phyloP scores from a whole-genome alignment of 2,329 filamentous ascomycete species.

The Trichoderma hamatum region DNA sequence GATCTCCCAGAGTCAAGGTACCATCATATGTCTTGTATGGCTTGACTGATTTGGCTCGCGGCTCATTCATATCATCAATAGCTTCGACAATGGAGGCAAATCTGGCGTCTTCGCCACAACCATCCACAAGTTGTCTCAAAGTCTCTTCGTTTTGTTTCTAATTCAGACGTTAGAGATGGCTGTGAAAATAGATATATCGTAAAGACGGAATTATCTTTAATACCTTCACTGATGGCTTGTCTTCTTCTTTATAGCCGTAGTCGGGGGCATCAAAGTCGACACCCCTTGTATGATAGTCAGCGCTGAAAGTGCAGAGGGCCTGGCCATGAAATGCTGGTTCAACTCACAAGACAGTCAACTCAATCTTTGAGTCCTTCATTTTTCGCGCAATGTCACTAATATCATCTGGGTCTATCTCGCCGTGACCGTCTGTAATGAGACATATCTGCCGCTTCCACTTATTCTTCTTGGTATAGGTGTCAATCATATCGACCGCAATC shows the following conservation, averaged over 20 bases:
- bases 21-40: constrained; percentile 82
- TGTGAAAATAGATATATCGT: not conserved
- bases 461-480: constrained; percentile 74
- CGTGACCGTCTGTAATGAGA: constrained; percentile 80
- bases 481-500: constrained; percentile 85
- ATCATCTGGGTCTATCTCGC: constrained; percentile 71
- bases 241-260: constrained; percentile 89
- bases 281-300: constrained; percentile 58
- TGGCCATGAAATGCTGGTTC: not conserved
- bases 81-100: constrained; percentile 88
- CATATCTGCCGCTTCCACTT: constrained; percentile 82
- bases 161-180: not conserved
- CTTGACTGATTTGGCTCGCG: constrained; percentile 73
- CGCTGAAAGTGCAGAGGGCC: not conserved
- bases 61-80: constrained; percentile 75
- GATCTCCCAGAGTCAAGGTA: constrained; percentile 76
- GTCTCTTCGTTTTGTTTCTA: constrained; percentile 68
- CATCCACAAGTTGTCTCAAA: constrained; percentile 65
- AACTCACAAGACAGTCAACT: constrained; percentile 76
- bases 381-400: constrained; percentile 70
- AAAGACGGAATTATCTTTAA: not conserved
- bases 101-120: constrained; percentile 63
- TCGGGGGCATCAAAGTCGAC: constrained; percentile 92
- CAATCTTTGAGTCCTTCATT: constrained; percentile 75
- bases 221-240: constrained; percentile 74